Conservation (phyloP, 176 grass and related monocot species). For the Avena insularis region DNA sequence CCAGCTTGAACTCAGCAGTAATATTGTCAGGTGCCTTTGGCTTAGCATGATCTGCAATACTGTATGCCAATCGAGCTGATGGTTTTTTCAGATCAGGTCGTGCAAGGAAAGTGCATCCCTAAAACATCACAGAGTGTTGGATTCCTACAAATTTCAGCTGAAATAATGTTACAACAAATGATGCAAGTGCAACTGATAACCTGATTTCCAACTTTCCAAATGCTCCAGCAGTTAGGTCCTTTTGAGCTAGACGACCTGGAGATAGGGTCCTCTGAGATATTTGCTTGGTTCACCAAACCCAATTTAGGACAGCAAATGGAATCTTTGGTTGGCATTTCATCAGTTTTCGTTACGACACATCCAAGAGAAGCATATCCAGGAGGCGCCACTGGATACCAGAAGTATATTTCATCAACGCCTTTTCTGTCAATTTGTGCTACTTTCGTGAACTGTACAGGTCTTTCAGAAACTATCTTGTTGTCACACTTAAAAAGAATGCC, state of each 20-base stretch:
- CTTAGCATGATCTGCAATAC: constrained; percentile 84
- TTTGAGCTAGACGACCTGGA: constrained; percentile 80
- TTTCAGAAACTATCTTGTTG: constrained; percentile 73
- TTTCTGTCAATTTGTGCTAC: constrained; percentile 84
- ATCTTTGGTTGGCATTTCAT: constrained; percentile 84
- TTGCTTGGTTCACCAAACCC: constrained; percentile 76
- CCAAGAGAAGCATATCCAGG: constrained; percentile 91
- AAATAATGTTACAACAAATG: constrained; percentile 32
- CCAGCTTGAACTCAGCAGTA: constrained; percentile 82
- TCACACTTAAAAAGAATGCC: constrained; percentile 89
- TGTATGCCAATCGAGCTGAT: constrained; percentile 75
- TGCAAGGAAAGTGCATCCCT: constrained; percentile 94
- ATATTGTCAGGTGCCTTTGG: constrained; percentile 89
- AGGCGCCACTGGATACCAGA: constrained; percentile 95
- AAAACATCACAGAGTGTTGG: constrained; percentile 41
- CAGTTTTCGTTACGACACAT: constrained; percentile 84
- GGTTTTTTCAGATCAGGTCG: constrained; percentile 93
- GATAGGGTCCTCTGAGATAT: constrained; percentile 80
- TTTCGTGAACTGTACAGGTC: constrained; percentile 79
- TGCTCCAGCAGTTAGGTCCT: constrained; percentile 90
- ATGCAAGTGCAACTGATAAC: constrained; percentile 39
- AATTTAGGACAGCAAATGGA: constrained; percentile 86
- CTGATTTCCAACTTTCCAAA: constrained; percentile 99
- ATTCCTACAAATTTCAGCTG: constrained; percentile 1
- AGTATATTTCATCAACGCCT: constrained; percentile 80